Evolutionary conservation across 208 protist genomes (phyloP), one percentile per base, ranked within the genome.

Genomic region (Tritrichomonas musculus): DNA sequence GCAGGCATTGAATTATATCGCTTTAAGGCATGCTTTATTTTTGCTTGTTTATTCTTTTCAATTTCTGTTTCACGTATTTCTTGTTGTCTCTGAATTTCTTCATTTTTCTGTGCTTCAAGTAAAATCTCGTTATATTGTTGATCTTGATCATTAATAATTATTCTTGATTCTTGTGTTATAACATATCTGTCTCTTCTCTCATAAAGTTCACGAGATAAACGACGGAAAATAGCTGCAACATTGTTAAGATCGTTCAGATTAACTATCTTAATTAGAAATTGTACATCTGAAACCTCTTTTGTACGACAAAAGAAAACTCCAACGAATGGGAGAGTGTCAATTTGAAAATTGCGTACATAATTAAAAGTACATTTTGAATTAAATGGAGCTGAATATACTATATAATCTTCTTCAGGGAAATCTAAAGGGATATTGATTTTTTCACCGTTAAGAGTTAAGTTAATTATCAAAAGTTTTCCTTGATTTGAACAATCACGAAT

Each of bases 391-490:
- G 36, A 53, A 30, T 53, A 84, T 11, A 84, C 22, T 11, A 53
- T 53, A 53, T 33, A 84, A 44, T 84, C 36, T 84, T 84, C 73
- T 53, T 84, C 41, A 33, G 27, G n/a, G 1, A 53, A 14, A 33
- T n/a, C 14, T 13, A 84, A 47, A 53, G 27, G 1, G 25, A 44
- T 4, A 2, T 47, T 22, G 2, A 30, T 33, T 53, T 33, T n/a
- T 30, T 33, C 20, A 13, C 44, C 44, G 9, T 84, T 53, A 8
- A 53, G 36, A 53, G 73, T 84, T 25, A 84, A 53, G 53, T 84
- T 49, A n/a, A 84, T 53, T 33, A 84, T 84, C 1, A 84, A 22
- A 53, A 84, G 41, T 84, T 84, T 84, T 30, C 73, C 73, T 84
- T 84, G 73, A 47, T 84, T 44, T 53, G 73, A 84, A 44, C 73